A percentile compares a stretch with the other conserved stretches of the same genome.
These are phyloP conservation scores for Gracilaria gracilis DNA, from an alignment of 23 red algal species.

Conservation along the genomic window DNA sequence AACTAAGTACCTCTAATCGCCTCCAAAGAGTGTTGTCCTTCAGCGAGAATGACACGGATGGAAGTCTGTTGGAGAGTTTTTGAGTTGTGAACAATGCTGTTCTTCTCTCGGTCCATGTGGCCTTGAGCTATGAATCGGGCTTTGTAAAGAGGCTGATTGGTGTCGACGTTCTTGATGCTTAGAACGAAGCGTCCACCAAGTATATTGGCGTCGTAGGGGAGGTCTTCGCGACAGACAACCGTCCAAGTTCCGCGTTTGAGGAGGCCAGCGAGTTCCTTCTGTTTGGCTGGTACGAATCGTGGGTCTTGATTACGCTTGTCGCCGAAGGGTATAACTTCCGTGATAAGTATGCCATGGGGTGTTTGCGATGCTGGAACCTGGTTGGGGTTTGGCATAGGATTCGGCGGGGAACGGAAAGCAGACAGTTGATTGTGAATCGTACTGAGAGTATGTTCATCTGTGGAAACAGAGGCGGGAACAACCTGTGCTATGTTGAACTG, in stretches of 20 bases:
- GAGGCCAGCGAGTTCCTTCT: slow-evolving; percentile 37
- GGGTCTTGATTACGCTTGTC: not conserved
- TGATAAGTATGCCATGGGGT: not conserved
- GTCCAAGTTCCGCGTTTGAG: slow-evolving; percentile 11
- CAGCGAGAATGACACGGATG: slow-evolving; percentile 41
- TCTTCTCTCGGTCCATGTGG: slow-evolving; percentile 20
- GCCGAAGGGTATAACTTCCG: slow-evolving; percentile 24
- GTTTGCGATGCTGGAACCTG: not conserved
- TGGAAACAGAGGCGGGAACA: slow-evolving; percentile 16
- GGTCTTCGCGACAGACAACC: slow-evolving; percentile 14
- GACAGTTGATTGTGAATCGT: slow-evolving; percentile 2
- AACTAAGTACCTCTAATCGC: too few species aligned
- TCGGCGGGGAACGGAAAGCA: not conserved
- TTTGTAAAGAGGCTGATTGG: slow-evolving; percentile 36
- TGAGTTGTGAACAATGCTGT: slow-evolving; percentile 29
- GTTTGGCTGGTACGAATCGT: slow-evolving; percentile 3
- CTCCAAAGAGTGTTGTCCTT: too few species aligned
- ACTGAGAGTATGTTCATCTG: not conserved
- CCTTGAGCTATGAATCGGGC: slow-evolving; percentile 54
- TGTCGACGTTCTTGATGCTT: slow-evolving; percentile 39
- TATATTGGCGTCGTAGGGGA: slow-evolving; percentile 23
- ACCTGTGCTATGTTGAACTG: slow-evolving; percentile 16
- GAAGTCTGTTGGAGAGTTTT: slow-evolving; percentile 16
- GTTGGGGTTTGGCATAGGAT: not conserved
- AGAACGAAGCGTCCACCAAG: slow-evolving; percentile 44